Evolutionary conservation across 78 protist genomes (phyloP).

Genomic region (Creolimax fragrantissima): DNA sequence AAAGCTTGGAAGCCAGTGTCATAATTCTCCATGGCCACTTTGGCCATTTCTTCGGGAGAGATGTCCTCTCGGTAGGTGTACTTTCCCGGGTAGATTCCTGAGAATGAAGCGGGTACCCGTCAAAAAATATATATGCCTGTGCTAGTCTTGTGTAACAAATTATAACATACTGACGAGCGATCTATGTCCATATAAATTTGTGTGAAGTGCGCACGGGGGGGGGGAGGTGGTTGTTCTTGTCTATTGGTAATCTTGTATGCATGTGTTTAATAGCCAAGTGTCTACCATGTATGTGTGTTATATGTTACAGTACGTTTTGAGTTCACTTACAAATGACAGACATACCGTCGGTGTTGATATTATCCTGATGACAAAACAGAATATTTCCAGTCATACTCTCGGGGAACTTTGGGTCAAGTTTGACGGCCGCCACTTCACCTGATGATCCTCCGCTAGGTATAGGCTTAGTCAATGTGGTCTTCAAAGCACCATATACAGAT

Average conservation of each 20-base stretch:
- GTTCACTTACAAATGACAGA: background rate
- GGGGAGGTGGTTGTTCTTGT: background rate
- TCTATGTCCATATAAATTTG: background rate
- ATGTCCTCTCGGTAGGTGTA: constrained; percentile 59
- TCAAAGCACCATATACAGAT: background rate
- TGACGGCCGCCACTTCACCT: background rate
- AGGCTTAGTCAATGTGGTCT: background rate
- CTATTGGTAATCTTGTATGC: background rate
- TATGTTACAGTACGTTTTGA: background rate
- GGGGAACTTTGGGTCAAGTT: constrained; percentile 19
- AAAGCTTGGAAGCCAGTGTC: constrained; percentile 27
- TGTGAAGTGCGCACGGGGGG: background rate
- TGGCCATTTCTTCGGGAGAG: constrained; percentile 35
- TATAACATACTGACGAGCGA: no score
- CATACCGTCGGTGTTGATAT: constrained; percentile 68
- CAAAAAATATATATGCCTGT: background rate
- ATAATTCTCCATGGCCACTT: constrained; percentile 67
- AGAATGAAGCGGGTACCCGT: background rate
- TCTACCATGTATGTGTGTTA: background rate
- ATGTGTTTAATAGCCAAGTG: background rate
- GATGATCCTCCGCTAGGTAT: background rate
- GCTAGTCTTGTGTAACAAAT: no score
- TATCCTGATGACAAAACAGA: constrained; percentile 44
- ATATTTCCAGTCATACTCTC: background rate
- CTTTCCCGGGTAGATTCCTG: constrained; percentile 19